Evolutionary conservation across 2,329 filamentous ascomycete species (phyloP).

Genomic region (Ophiocordyceps camponoti-rufipedis): DNA sequence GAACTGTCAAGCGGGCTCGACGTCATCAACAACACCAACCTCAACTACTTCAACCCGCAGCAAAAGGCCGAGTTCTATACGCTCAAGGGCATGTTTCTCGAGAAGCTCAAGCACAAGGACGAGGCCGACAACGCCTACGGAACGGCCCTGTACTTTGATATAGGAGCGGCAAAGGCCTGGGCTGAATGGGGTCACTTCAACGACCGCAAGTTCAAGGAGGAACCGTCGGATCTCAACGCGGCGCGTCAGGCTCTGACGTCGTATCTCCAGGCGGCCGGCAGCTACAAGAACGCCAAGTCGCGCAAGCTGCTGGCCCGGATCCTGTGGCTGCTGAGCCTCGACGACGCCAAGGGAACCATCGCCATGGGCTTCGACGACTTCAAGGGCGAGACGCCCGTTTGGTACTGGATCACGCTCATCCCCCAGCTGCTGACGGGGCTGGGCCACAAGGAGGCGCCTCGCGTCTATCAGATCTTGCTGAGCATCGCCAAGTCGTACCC

Average conservation of each 20-base stretch:
- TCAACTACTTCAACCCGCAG: conserved; percentile 90
- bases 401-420: conserved; percentile 99
- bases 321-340: conserved; percentile 85
- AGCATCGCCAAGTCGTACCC: conserved; percentile 94
- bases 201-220: conserved; percentile 86
- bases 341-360: conserved; percentile 70
- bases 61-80: conserved; percentile 99
- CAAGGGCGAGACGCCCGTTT: conserved; percentile 92
- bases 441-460: conserved; percentile 75
- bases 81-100: conserved; percentile 96
- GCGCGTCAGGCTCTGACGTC: conserved; percentile 88
- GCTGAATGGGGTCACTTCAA: conserved; percentile 99
- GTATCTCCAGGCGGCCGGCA: conserved; percentile 85
- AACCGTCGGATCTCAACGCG: conserved; percentile 62
- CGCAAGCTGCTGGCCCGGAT: conserved; percentile 85
- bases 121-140: conserved; percentile 92
- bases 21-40: conserved; percentile 98
- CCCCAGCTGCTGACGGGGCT: conserved; percentile 87
- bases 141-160: conserved; percentile 87
- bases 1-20: conserved; percentile 87
- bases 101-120: conserved; percentile 76
- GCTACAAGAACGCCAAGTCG: conserved; percentile 95
- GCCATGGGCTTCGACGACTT: conserved; percentile 83
- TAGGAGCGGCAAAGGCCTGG: conserved; percentile 92
- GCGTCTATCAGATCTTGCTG: conserved; percentile 69